Base-by-base conservation (phyloP, 352 stramenopile genomes). In the Globisporangium apiculatum region DNA sequence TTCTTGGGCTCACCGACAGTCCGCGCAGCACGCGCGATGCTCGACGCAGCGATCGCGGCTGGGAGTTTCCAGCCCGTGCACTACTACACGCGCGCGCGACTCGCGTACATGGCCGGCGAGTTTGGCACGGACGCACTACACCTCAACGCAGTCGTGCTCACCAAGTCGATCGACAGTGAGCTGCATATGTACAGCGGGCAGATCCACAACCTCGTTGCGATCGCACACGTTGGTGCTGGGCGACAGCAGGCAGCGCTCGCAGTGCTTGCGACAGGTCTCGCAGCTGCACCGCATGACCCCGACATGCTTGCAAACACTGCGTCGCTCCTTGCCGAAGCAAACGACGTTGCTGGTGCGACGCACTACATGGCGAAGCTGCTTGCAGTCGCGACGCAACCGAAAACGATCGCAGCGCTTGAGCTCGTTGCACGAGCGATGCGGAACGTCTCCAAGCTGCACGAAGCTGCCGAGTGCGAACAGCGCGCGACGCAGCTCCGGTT, bases 201-300 rank as follows among this genome's bases (percentile, higher is more conserved):
- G 4, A 67, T 88, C 15, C 72, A 71, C 63, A 91, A 87, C 58
- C 71, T 84, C 60, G 55, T 84, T n/a, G 76, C 58, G 14, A 53
- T 78, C 12, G 64, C 66, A 5, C 55, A 68, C 36, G 59, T 68
- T 5, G 49, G 60, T 7, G 52, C 61, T 10, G 71, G 73, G 0
- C 57, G 75, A 0, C 15, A 59, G 7, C 66, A 78, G 1, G 49
- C 66, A 1, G 75, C 78, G 31, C 53, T 76, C 10, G 37, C 66
- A 5, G 48, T 76, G 14, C 53, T 85, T 8, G 57, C 70, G 14
- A 60, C 56, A 10, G 77, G 71, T 8, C 67, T 87, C 1, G 49
- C 62, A 7, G 35, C 70, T 2, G 74, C 77, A 40, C 65, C 78
- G 0, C 51, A 68, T 5, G 68, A 83, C 12, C 57, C 68, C 0